A percentile compares a stretch with the other conserved stretches of the same genome.
Evolutionary conservation across 1,284 basidiomycete species (phyloP).

Genomic region (Ganoderma multipileum): DNA sequence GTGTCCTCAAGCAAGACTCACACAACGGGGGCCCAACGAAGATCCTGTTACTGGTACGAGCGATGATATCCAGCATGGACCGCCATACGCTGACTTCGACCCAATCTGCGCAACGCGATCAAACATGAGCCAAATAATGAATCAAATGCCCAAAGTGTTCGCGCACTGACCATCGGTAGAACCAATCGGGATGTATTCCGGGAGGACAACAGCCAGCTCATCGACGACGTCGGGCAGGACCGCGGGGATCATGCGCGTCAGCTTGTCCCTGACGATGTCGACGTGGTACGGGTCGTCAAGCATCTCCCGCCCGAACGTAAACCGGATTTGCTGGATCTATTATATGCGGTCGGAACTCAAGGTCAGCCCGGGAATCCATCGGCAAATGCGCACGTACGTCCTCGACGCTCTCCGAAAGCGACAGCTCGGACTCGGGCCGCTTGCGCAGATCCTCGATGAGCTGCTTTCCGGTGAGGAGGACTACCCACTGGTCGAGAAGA

Average conservation of each 20-base stretch:
- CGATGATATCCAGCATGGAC: conserved; percentile 48
- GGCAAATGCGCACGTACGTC: conserved; percentile 41
- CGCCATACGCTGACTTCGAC: conserved; percentile 8
- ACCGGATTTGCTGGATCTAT: conserved; percentile 21
- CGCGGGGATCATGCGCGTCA: conserved; percentile 32
- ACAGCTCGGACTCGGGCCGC: conserved; percentile 46
- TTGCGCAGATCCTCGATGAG: conserved; percentile 49
- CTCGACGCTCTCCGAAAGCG: conserved; percentile 39
- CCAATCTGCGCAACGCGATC: conserved; percentile 21
- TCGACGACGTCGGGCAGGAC: conserved; percentile 36
- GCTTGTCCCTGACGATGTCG: conserved; percentile 32
- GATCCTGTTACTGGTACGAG: conserved; percentile 51
- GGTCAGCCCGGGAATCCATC: too few species aligned
- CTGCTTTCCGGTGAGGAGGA: conserved; percentile 44
- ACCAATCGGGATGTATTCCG: conserved; percentile 25
- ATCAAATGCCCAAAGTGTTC: too few species aligned
- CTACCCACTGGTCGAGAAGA: conserved; percentile 44
- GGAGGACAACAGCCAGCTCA: conserved; percentile 35
- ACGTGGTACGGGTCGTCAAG: conserved; percentile 38
- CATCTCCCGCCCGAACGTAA: conserved; percentile 34
- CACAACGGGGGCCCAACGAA: conserved; percentile 53
- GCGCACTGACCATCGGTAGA: conserved; percentile 14
- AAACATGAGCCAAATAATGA: not conserved
- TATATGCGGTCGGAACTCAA: too few species aligned
- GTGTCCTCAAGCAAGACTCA: conserved; percentile 15